phyloP scores from a whole-genome alignment of 352 stramenopile genomes.

The Pythium biforme region DNA sequence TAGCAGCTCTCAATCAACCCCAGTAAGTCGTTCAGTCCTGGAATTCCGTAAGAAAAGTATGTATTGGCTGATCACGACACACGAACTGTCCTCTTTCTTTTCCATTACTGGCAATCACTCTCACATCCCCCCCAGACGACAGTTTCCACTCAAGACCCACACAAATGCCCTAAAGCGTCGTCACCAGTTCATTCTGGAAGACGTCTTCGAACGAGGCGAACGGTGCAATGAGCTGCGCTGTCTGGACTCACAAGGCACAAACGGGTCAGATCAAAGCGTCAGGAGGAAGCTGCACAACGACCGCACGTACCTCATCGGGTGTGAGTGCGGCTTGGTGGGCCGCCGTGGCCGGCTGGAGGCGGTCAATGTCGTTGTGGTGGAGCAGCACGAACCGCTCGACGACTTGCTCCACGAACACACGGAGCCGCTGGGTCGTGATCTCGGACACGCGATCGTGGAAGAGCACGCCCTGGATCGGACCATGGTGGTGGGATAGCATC shows the following conservation, averaged over 20 bases:
- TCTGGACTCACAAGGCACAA: constrained; percentile 11
- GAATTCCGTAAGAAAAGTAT: constrained; percentile 1
- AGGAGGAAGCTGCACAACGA: background rate
- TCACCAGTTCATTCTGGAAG: constrained; percentile 34
- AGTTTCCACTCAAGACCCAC: background rate
- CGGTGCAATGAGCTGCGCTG: constrained; percentile 21
- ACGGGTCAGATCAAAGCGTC: background rate
- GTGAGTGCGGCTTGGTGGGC: constrained; percentile 39
- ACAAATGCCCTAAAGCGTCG: constrained; percentile 16
- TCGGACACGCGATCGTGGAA: constrained; percentile 73
- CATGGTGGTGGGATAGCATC: constrained; percentile 71
- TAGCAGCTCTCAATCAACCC: background rate
- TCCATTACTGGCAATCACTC: background rate
- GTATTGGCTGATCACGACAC: constrained; percentile 9
- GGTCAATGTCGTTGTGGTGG: constrained; percentile 42
- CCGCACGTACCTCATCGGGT: constrained; percentile 24
- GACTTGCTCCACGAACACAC: constrained; percentile 57
- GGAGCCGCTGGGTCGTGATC: constrained; percentile 41
- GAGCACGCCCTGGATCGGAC: constrained; percentile 60
- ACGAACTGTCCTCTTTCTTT: background rate
- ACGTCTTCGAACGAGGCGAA: constrained; percentile 33
- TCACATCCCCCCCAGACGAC: background rate
- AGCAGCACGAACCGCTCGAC: constrained; percentile 47
- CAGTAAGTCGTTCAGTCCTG: constrained; percentile 1
- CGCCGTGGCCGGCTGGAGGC: constrained; percentile 36